Conservation (phyloP, 2,329 filamentous ascomycete species). For the Penicillium psychrosexuale region DNA sequence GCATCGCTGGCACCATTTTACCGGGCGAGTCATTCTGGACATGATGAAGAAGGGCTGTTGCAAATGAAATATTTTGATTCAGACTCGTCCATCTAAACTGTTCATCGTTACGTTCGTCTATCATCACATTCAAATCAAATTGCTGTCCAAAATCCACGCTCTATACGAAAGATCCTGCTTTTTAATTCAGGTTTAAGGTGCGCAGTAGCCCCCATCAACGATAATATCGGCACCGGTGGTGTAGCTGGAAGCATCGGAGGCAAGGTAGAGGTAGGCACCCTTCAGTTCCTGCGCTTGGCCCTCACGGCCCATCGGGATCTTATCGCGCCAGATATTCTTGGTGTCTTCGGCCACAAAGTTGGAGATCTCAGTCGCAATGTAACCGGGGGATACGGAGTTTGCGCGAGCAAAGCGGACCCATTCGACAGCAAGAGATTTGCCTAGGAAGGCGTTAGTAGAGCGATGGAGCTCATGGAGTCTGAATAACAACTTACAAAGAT, state of each 20-base stretch:
- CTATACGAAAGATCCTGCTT: not conserved
- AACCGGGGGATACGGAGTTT: conserved; percentile 72
- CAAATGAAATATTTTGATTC: not conserved
- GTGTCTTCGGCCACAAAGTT: conserved; percentile 63
- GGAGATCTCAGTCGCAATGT: conserved; percentile 71
- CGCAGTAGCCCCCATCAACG: conserved; percentile 69
- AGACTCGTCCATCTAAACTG: not conserved
- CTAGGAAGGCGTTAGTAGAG: conserved; percentile 35
- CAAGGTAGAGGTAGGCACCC: conserved; percentile 77
- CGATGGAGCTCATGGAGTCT: conserved; percentile 43
- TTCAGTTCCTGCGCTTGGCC: conserved; percentile 73
- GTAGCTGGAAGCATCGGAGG: conserved; percentile 78
- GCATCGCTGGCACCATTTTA: not conserved
- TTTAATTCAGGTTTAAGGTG: conserved; percentile 3
- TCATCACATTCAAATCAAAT: not conserved
- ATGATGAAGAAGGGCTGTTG: not conserved
- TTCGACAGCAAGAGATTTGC: conserved; percentile 69
- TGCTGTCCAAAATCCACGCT: not conserved
- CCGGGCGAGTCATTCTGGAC: not conserved
- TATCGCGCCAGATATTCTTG: conserved; percentile 71
- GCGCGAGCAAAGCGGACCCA: conserved; percentile 72
- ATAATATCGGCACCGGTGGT: conserved; percentile 72
- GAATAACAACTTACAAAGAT: conserved; percentile 47
- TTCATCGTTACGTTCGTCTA: conserved; percentile 8
- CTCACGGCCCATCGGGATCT: conserved; percentile 76